Evolutionary conservation across 495 filamentous ascomycete species (phyloP), one percentile per base, ranked within the genome.

Genomic region (Corynascus novoguineensis): DNA sequence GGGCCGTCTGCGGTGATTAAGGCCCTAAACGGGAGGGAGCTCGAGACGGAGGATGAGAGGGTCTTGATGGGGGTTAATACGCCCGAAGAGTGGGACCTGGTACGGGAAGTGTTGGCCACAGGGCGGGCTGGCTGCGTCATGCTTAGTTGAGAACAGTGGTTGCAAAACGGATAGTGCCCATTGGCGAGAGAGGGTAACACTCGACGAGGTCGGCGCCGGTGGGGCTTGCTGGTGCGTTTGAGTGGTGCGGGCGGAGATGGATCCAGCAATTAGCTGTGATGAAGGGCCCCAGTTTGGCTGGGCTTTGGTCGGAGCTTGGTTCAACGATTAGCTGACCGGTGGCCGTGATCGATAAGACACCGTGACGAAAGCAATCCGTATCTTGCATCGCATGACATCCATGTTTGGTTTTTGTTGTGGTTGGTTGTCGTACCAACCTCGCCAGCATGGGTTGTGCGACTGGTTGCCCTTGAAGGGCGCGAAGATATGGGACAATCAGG

Each of bases 261-360:
- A 50, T 50, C 47, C 47, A 50, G 17, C 47, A 50, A 31, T 50
- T 50, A 19, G 47, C 47, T n/a, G 47, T 15, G n/a, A 12, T 34
- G 47, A 50, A 50, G 28, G 47, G 28, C 7, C 47, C 17, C 8
- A 50, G n/a, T 22, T 50, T 50, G n/a, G 29, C 29, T 6, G 47
- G 47, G 47, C 45, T 50, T 22, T 50, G 47, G 7, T 50, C 47
- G 5, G 11, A 10, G 29, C 47, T 50, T 12, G 47, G n/a, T 22
- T 50, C 28, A 10, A 35, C 47, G 29, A 22, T 24, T 27, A 50
- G 29, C 7, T 35, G 29, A 0, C 47, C 47, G 2, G 17, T 35
- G 9, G 9, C 17, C 7, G 47, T 34, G 5, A 8, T 22, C 14
- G 47, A 50, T 3, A 50, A 9, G 29, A 50, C n/a, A 17, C 47